Evolutionary conservation across 1,139 yeast genomes (phyloP).

Genomic region (Pichia sp.): DNA sequence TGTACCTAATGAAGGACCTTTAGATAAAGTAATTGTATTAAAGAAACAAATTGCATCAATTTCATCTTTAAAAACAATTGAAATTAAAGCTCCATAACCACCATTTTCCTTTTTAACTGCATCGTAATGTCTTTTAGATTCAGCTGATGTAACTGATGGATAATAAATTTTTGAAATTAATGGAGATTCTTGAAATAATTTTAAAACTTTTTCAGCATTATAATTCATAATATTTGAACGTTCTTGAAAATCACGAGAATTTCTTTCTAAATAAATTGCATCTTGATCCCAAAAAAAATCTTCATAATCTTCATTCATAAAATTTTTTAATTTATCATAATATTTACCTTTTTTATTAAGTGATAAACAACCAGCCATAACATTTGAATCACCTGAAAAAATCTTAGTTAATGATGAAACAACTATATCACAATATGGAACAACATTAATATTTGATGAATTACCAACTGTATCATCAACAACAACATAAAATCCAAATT

Average conservation of each 20-base stretch:
- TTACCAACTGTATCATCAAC: slow-evolving; percentile 95
- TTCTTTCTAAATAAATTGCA: slow-evolving; percentile 84
- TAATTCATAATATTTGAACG: slow-evolving; percentile 63
- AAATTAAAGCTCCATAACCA: slow-evolving; percentile 90
- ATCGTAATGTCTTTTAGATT: slow-evolving; percentile 60
- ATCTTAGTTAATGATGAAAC: slow-evolving; percentile 87
- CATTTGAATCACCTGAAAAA: slow-evolving; percentile 91
- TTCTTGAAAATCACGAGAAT: slow-evolving; percentile 77
- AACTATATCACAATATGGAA: slow-evolving; percentile 77
- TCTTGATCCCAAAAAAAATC: slow-evolving; percentile 91
- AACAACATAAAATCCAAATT: slow-evolving; percentile 68
- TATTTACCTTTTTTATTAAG: slow-evolving; percentile 59
- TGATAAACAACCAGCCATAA: slow-evolving; percentile 87
- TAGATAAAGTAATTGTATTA: slow-evolving; percentile 67
- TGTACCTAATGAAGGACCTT: slow-evolving; percentile 94
- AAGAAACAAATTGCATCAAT: slow-evolving; percentile 67
- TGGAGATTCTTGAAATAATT: slow-evolving; percentile 38
- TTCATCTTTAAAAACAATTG: slow-evolving; percentile 65
- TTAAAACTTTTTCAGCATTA: slow-evolving; percentile 54
- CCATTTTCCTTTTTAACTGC: slow-evolving; percentile 60
- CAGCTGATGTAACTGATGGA: slow-evolving; percentile 47
- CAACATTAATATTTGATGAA: slow-evolving; percentile 72
- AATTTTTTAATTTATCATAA: slow-evolving; percentile 48
- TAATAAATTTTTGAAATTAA: slow-evolving; percentile 61
- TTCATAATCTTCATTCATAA: slow-evolving; percentile 49